phyloP scores from a whole-genome alignment of 2,329 filamentous ascomycete species.

The Aureobasidium sp. region DNA sequence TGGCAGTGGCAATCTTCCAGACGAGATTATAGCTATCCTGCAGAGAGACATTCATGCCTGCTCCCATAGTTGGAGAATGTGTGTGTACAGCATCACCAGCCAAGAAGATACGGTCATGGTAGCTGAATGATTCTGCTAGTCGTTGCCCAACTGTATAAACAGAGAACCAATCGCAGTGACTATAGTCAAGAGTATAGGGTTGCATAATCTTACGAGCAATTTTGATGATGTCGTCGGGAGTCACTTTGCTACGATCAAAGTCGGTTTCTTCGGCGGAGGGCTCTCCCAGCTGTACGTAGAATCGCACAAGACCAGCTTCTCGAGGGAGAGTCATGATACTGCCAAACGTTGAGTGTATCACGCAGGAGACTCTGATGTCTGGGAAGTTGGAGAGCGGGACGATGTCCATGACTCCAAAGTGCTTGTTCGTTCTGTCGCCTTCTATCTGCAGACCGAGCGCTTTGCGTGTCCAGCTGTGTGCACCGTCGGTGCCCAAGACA shows the following conservation, averaged over 20 bases:
- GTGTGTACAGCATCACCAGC: conserved; percentile 48
- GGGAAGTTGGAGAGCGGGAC: conserved; percentile 41
- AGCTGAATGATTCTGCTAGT: conserved; percentile 46
- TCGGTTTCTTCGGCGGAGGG: conserved; percentile 36
- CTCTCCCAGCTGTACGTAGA: conserved; percentile 48
- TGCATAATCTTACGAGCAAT: conserved; percentile 70
- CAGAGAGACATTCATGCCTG: conserved; percentile 52
- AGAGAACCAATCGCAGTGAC: conserved; percentile 57
- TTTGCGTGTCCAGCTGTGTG: conserved; percentile 25
- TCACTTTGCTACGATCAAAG: conserved; percentile 11
- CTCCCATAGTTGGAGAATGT: conserved; percentile 49
- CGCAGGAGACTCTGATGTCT: conserved; percentile 83
- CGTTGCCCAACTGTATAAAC: conserved; percentile 57
- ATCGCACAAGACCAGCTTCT: conserved; percentile 37
- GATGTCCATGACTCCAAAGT: conserved; percentile 36
- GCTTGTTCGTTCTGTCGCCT: conserved; percentile 31
- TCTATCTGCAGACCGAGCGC: conserved; percentile 30
- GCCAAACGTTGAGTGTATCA: conserved; percentile 72
- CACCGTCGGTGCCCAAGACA: conserved; percentile 32
- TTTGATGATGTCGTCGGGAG: conserved; percentile 62
- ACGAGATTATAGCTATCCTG: conserved; percentile 50
- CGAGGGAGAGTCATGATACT: conserved; percentile 83
- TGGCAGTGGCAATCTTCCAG: conserved; percentile 49
- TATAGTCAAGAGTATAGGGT: conserved; percentile 67
- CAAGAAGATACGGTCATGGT: conserved; percentile 51